A percentile compares a stretch with the other conserved stretches of the same genome.
These are phyloP conservation scores for Solanum hybrid DNA, from an alignment of 305 asterid genomes.

Conservation along the genomic window DNA sequence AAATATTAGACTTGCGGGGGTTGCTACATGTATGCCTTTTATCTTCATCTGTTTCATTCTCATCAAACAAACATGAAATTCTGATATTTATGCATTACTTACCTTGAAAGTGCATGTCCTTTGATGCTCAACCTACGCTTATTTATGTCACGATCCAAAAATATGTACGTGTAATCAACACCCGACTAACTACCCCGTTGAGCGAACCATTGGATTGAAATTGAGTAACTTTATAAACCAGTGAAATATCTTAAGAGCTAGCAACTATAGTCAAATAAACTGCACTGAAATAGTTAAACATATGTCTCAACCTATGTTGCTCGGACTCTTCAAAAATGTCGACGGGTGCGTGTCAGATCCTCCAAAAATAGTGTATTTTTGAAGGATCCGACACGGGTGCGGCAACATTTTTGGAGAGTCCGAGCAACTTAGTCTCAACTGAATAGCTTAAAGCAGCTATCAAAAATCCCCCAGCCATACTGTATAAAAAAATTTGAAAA, in stretches of 20 bases:
- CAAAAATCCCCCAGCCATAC: background rate
- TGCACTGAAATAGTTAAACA: background rate
- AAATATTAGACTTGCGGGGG: background rate
- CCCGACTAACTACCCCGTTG: background rate
- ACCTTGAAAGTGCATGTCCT: background rate
- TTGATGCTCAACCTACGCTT: background rate
- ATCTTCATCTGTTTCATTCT: background rate
- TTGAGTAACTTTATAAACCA: background rate
- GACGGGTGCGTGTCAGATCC: too few relatives aligned
- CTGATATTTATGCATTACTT: background rate
- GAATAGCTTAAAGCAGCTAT: background rate
- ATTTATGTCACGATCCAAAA: background rate
- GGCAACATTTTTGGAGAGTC: too few relatives aligned
- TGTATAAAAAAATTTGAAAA: background rate
- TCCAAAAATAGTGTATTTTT: too few relatives aligned
- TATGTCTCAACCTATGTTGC: background rate
- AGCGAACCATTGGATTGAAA: background rate
- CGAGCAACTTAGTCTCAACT: background rate
- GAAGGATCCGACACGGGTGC: too few relatives aligned
- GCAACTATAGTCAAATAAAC: background rate
- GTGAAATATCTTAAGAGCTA: background rate
- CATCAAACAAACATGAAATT: background rate
- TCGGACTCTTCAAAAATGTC: too few relatives aligned
- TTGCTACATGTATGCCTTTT: background rate
- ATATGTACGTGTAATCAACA: background rate